Evolutionary conservation across 73 alveolate genomes (phyloP).

Genomic region (Tetrahymena thermophila): DNA sequence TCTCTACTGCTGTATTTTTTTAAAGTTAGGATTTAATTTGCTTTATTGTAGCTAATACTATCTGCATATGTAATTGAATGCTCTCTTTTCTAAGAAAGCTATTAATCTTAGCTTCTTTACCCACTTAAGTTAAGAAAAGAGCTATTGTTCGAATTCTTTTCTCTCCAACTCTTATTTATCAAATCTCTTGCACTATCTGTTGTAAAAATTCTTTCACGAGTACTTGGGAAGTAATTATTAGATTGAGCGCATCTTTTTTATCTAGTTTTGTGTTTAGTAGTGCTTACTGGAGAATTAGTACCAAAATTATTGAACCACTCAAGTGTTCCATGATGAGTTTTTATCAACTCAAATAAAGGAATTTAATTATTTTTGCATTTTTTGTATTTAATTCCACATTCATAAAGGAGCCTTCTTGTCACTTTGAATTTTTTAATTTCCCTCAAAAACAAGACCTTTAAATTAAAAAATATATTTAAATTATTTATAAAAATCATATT

Average conservation of each 20-base stretch:
- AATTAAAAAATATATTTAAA: neutral
- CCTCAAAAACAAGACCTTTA: neutral
- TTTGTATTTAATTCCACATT: neutral
- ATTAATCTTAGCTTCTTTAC: neutral
- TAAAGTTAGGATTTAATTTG: neutral
- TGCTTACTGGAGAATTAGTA: neutral
- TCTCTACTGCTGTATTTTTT: neutral
- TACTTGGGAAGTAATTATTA: neutral
- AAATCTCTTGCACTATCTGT: neutral
- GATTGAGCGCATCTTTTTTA: neutral
- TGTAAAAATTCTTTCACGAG: neutral
- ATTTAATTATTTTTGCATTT: neutral
- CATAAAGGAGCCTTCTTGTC: neutral
- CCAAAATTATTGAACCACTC: neutral
- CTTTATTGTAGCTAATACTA: neutral
- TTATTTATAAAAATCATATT: neutral
- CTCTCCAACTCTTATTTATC: neutral
- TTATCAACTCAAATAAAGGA: neutral
- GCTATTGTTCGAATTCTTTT: neutral
- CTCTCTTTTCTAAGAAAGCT: neutral
- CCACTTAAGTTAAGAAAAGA: neutral
- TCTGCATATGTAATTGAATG: neutral
- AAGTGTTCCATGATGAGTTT: neutral
- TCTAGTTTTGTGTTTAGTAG: neutral
- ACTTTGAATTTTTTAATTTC: neutral